Evolutionary conservation across 106 monocot genomes (phyloP).

Genomic region (Ottelia alismoides): DNA sequence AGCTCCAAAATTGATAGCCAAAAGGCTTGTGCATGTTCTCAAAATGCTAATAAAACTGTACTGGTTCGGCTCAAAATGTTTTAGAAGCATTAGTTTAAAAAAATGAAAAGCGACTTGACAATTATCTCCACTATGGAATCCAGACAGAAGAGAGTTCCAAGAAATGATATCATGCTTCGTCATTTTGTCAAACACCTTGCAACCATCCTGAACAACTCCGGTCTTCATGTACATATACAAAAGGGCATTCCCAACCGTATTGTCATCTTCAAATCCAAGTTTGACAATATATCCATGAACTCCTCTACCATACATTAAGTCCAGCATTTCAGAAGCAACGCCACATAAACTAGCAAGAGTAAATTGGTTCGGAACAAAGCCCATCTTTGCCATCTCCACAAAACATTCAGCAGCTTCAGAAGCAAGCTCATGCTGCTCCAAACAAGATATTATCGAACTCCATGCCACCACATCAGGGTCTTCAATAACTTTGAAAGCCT

Average conservation of each 20-base stretch:
- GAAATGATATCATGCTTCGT: conserved; percentile 19
- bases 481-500: conserved; percentile 16
- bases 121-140: conserved; percentile 22
- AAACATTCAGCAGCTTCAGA: conserved; percentile 27
- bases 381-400: conserved; percentile 7
- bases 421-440: conserved; percentile 12
- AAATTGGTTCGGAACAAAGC: conserved; percentile 21
- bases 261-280: conserved; percentile 15
- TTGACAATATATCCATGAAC: conserved; percentile 22
- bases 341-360: conserved; percentile 19
- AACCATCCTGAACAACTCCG: conserved; percentile 25
- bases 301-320: conserved; percentile 7
- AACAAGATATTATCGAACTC: conserved; percentile 38
- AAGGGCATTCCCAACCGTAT: conserved; percentile 20
- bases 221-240: conserved; percentile 22
- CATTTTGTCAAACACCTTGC: conserved; percentile 13
- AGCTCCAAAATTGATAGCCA: conserved; percentile 2
- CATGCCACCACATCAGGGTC: conserved; percentile 36
- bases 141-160: conserved; percentile 42
- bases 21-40: conserved; percentile 22
- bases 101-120: conserved; percentile 14
- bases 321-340: conserved; percentile 13
- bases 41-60: conserved; percentile 25
- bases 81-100: conserved; percentile 26
- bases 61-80: conserved; percentile 17